These are phyloP conservation scores for Fusarium pseudoanthophilum DNA, from an alignment of 2,329 filamentous ascomycete species.

Conservation along the genomic window DNA sequence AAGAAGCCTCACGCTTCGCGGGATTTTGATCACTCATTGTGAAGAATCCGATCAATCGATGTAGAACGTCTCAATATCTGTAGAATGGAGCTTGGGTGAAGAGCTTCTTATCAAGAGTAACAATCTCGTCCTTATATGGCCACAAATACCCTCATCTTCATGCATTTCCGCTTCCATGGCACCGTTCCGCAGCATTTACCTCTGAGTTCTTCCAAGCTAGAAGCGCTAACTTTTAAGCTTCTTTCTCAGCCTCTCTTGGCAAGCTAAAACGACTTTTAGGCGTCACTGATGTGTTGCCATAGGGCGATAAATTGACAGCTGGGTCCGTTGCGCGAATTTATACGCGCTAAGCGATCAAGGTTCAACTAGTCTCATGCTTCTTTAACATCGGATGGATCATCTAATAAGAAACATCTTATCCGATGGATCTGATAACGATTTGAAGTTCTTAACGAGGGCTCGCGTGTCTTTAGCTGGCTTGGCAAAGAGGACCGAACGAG, in stretches of 20 bases:
- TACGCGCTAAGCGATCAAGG: background rate
- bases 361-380: background rate
- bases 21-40: fast-evolving
- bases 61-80: fast-evolving
- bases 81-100: fast-evolving
- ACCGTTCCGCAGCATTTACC: background rate
- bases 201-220: background rate
- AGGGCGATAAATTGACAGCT: background rate
- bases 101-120: fast-evolving
- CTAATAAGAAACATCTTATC: background rate
- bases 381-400: background rate
- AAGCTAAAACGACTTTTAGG: background rate
- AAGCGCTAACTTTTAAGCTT: background rate
- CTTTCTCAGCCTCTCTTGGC: background rate
- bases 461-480: fast-evolving
- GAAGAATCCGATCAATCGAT: fast-evolving
- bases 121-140: background rate
- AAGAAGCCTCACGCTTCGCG: fast-evolving
- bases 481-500: background rate
- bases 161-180: background rate
- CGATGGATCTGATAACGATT: background rate
- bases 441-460: background rate
- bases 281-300: fast-evolving
- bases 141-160: background rate
- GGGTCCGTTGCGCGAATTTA: background rate